Percentiles rank a stretch among this genome's conserved stretches.
Evolutionary conservation across 73 alveolate genomes (phyloP).

Genomic region (Paramecium tetraurelia): DNA sequence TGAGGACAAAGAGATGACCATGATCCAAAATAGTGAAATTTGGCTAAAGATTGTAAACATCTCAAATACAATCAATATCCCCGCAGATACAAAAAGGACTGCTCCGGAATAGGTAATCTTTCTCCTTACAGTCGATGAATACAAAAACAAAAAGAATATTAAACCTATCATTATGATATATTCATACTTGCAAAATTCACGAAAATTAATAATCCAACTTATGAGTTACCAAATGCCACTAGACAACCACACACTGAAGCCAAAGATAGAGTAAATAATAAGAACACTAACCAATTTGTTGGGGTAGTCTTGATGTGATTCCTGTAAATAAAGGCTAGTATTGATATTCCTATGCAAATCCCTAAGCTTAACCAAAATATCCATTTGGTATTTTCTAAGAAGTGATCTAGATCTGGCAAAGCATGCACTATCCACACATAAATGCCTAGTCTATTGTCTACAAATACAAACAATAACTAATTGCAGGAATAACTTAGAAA

Average conservation of each 20-base stretch:
- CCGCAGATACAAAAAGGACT: not conserved
- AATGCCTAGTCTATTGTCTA: not conserved
- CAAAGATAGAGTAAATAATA: not conserved
- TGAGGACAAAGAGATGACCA: not conserved
- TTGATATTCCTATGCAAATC: not conserved
- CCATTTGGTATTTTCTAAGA: not conserved
- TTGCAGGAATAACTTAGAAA: not conserved
- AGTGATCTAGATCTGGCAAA: not conserved
- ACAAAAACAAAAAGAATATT: constrained; percentile 32
- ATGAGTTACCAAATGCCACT: constrained; percentile 26
- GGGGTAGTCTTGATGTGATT: not conserved
- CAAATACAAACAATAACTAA: not conserved
- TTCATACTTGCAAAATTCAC: constrained; percentile 18
- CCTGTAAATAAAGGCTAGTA: not conserved
- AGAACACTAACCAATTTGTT: not conserved
- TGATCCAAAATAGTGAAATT: constrained; percentile 23
- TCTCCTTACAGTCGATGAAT: constrained; percentile 11
- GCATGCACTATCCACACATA: not conserved
- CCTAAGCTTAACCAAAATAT: constrained; percentile 23
- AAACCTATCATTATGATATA: not conserved
- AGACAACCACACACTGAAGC: not conserved
- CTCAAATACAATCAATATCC: constrained; percentile 35
- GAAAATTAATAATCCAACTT: constrained; percentile 16
- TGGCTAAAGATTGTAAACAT: not conserved
- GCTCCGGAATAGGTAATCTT: constrained; percentile 35